Base-by-base conservation (phyloP, 2,329 filamentous ascomycete genomes). In the Cercospora nicotianae region DNA sequence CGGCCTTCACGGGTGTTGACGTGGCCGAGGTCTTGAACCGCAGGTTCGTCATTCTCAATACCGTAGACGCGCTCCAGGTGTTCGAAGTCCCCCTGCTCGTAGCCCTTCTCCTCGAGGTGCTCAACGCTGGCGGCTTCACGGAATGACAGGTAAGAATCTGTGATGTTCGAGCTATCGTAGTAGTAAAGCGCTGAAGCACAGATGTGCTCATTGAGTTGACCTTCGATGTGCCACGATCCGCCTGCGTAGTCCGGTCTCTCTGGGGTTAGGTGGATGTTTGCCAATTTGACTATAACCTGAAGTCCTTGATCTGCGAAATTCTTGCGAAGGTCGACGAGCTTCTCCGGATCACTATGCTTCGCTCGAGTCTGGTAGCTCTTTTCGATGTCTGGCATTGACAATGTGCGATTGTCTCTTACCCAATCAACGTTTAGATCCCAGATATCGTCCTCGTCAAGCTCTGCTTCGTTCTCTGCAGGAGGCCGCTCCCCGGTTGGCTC, bases 271-370 rank as follows among this genome's bases (percentile, higher is more conserved):
- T 88, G 81, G 61, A 90, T 85, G 39, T 82, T 85, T 1, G 86
- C 83, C 70, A 91, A 80, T 73, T 90, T 90, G 33, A 90, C 83
- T 60, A 91, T 87, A 39, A 91, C 77, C 72, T 91, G 89, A 3
- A 90, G 73, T 2, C 84, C 83, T 5, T 76, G 75, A 1, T 81
- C 72, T 8, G 75, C 71, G 67, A 81, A 84, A n/a, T 80, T 72
- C 18, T 73, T 51, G 42, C 72, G 70, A 1, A 76, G 68, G 28
- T 73, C 66, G 1, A 72, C 30, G 10, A 45, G 12, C 16, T 31
- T 18, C 6, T 1, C 6, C 3, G 53, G n/a, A 30, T 59, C 28
- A 2, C 20, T 6, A 18, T 65, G 39, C 0, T 48, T 8, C 20
- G 53, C 39, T 36, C 63, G 55, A 33, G 36, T 51, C 55, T 60